phyloP scores from a whole-genome alignment of 2,329 filamentous ascomycete genomes.

The Lachnellula cervina region DNA sequence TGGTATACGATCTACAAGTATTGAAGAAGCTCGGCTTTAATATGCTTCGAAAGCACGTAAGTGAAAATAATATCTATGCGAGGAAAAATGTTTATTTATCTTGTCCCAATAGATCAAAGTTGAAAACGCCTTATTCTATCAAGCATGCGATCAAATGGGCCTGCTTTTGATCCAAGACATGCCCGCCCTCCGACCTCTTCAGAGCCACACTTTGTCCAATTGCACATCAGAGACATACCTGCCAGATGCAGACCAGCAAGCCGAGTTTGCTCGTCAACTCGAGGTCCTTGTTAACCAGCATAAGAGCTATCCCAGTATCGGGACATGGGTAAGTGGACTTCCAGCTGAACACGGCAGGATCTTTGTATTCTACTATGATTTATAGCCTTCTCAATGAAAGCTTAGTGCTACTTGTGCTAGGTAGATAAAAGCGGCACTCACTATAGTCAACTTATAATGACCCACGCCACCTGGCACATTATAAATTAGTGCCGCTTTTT shows the following conservation, averaged over 20 bases:
- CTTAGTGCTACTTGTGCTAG: no score
- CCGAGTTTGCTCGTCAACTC: conserved; percentile 52
- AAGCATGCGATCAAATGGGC: conserved; percentile 15
- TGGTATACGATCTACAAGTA: conserved; percentile 60
- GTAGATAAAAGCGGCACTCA: no score
- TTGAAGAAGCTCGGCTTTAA: conserved; percentile 66
- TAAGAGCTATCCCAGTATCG: conserved; percentile 53
- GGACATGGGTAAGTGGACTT: conserved; percentile 49
- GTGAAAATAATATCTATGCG: conserved; percentile 35
- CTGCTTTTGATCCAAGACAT: conserved; percentile 65
- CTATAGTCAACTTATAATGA: no score
- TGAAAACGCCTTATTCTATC: conserved; percentile 14
- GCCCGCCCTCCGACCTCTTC: conserved; percentile 50
- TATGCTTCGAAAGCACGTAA: conserved; percentile 60
- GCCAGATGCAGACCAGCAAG: conserved; percentile 46
- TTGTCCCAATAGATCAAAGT: neutral
- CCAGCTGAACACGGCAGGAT: no score
- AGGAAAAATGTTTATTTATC: neutral
- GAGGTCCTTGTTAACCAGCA: conserved; percentile 39
- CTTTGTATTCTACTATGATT: no score
- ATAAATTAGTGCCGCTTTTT: no score
- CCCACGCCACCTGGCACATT: no score
- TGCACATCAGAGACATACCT: conserved; percentile 13
- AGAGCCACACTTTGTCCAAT: conserved; percentile 5
- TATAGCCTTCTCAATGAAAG: no score